These are phyloP conservation scores for Trebouxia sp. DNA, from an alignment of 139 green algal genomes.

Conservation along the genomic window DNA sequence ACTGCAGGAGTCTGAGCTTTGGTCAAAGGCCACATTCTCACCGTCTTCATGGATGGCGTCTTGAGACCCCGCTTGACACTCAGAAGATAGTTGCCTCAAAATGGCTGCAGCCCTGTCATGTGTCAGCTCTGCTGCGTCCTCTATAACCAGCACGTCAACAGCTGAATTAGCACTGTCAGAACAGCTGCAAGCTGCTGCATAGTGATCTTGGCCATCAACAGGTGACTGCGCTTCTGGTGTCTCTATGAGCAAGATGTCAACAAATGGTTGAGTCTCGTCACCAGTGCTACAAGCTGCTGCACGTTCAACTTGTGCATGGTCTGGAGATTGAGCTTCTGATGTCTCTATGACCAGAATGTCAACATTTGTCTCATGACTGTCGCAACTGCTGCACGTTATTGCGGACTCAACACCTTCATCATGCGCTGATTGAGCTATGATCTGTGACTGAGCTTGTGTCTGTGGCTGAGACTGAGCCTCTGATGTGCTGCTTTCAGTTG, in stretches of 20 bases:
- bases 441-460: not conserved
- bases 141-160: not conserved
- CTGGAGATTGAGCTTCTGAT: not conserved
- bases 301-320: not conserved
- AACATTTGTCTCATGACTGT: not conserved
- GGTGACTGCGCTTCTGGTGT: not conserved
- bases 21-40: no score
- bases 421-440: not conserved
- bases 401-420: not conserved
- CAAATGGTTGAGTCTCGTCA: not conserved
- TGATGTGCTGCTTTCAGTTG: constrained; percentile 10
- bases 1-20: no score
- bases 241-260: not conserved
- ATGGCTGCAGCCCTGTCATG: not conserved
- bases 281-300: not conserved
- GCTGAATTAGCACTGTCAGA: not conserved
- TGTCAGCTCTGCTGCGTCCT: constrained; percentile 10
- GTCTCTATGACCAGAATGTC: not conserved
- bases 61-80: not conserved
- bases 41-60: not conserved
- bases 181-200: not conserved
- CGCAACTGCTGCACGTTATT: not conserved
- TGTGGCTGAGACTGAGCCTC: not conserved
- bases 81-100: constrained; percentile 7
- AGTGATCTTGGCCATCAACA: not conserved